Evolutionary conservation across 257 asterid species (phyloP).

Genomic region (Fraxinus quadrangulata): DNA sequence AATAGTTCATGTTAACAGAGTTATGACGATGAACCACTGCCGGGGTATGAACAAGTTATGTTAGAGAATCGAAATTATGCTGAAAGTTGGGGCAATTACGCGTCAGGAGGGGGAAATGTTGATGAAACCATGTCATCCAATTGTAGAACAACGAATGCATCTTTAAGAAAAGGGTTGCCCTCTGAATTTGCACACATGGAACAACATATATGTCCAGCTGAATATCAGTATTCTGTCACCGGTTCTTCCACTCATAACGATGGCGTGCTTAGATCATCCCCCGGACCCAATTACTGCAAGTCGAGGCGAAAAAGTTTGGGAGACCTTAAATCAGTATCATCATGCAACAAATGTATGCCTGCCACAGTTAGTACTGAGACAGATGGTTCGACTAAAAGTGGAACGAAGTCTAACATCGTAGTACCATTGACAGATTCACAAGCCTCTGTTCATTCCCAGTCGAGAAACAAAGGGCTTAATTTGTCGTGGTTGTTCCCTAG

Average conservation of each 20-base stretch:
- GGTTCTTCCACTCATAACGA: slow-evolving; percentile 41
- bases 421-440: slow-evolving; percentile 77
- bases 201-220: slow-evolving; percentile 41
- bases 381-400: slow-evolving; percentile 43
- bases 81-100: slow-evolving; percentile 60
- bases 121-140: slow-evolving; percentile 45
- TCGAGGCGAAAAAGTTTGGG: slow-evolving; percentile 68
- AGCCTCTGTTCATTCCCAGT: slow-evolving; percentile 60
- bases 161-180: slow-evolving; percentile 47
- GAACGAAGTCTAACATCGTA: slow-evolving; percentile 50
- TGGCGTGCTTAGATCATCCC: slow-evolving; percentile 40
- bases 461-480: slow-evolving; percentile 51
- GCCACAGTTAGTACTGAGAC: slow-evolving; percentile 51
- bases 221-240: slow-evolving; percentile 50
- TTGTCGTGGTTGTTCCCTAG: slow-evolving; percentile 77
- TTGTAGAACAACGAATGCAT: slow-evolving; percentile 51
- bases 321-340: slow-evolving; percentile 58
- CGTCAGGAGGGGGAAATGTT: slow-evolving; percentile 33
- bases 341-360: slow-evolving; percentile 74
- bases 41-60: slow-evolving; percentile 59
- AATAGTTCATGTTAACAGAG: slow-evolving; percentile 53
- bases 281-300: slow-evolving; percentile 43
- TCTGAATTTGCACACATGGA: slow-evolving; percentile 35
- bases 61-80: slow-evolving; percentile 48
- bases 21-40: slow-evolving; percentile 73